Evolutionary conservation across 352 stramenopile species (phyloP), one percentile per base, ranked within the genome.

Genomic region (Globisporangium paddicum): DNA sequence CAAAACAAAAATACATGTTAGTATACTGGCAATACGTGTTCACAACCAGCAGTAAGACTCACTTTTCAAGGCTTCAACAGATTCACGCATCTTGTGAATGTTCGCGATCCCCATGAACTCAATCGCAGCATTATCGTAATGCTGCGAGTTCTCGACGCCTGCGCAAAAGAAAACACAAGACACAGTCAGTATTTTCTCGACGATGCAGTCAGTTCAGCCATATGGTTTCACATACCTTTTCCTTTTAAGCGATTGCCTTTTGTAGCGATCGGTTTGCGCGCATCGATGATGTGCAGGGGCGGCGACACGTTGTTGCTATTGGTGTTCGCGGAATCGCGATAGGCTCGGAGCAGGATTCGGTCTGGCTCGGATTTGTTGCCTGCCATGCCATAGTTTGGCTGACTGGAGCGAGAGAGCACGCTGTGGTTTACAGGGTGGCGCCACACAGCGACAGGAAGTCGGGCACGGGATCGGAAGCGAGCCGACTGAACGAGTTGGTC

Each of bases 51-150:
- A 49, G 49, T 5, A 6, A 14, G 1, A 74, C 78, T 45, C 63
- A 92, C 82, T 66, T 58, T 91, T 86, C 3, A 98, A 59, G 13
- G 73, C 69, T 63, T 97, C 87, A 59, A 99, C 83, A 0, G 91
- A 95, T 65, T 99, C 92, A 49, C 97, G 94, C 77, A 99, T 98
- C 55, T 96, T 96, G 82, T 99, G 96, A 64, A 99, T 99, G 69
- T 99, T 99, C 16, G 90, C 94, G 65, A 99, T 99, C 23, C 96
- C 96, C 83, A 98, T 97, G 73, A 99, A 99, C 55, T 97, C 92
- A 46, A 99, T 88, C 2, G 89, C 96, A 11, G 89, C 87, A 49
- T 97, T 96, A 50, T 96, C 82, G 70, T 99, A 99, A 68, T 98
- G 88, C 63, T 96, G 92, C 16, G 91, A 96, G 71, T 98, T 98